These are phyloP conservation scores for Phytophthora ramorum DNA, from an alignment of 352 stramenopile species.

Conservation along the genomic window DNA sequence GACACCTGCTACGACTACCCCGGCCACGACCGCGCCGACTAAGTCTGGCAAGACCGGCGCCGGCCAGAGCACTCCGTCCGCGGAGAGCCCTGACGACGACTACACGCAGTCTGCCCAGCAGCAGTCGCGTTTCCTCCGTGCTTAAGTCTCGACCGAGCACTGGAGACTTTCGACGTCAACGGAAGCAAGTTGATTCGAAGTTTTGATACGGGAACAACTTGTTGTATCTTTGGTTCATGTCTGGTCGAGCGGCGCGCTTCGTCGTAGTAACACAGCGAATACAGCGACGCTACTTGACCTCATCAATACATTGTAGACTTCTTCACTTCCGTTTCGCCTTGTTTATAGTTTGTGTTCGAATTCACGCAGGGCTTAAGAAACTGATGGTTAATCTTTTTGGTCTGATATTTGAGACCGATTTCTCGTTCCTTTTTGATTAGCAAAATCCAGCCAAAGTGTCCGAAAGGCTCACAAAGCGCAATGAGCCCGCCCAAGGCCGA, in stretches of 20 bases:
- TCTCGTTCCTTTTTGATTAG: not conserved
- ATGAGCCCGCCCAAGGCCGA: slow-evolving; percentile 24
- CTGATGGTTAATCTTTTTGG: no score
- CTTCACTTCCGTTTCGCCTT: not conserved
- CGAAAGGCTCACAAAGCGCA: not conserved
- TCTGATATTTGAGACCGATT: not conserved
- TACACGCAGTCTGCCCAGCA: slow-evolving; percentile 33
- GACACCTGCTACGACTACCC: slow-evolving; percentile 16
- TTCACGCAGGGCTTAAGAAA: no score
- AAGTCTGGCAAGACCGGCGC: slow-evolving; percentile 23
- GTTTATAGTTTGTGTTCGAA: not conserved
- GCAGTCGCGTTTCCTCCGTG: slow-evolving; percentile 32
- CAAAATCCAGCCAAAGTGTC: slow-evolving; percentile 2
- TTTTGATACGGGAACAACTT: slow-evolving; percentile 34
- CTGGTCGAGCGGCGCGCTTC: slow-evolving; percentile 9
- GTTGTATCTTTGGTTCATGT: slow-evolving; percentile 43
- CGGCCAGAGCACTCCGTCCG: slow-evolving; percentile 6
- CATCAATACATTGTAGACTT: slow-evolving; percentile 31
- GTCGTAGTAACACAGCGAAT: slow-evolving; percentile 31
- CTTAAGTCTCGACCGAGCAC: slow-evolving; percentile 21
- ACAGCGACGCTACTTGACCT: slow-evolving; percentile 22
- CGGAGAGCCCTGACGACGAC: slow-evolving; percentile 26
- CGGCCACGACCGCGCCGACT: slow-evolving; percentile 8
- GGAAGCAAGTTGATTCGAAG: slow-evolving; percentile 38
- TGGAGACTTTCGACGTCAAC: slow-evolving; percentile 36